Base-by-base conservation (phyloP, 768 basidiomycete genomes). In the Serpula lacrymans region DNA sequence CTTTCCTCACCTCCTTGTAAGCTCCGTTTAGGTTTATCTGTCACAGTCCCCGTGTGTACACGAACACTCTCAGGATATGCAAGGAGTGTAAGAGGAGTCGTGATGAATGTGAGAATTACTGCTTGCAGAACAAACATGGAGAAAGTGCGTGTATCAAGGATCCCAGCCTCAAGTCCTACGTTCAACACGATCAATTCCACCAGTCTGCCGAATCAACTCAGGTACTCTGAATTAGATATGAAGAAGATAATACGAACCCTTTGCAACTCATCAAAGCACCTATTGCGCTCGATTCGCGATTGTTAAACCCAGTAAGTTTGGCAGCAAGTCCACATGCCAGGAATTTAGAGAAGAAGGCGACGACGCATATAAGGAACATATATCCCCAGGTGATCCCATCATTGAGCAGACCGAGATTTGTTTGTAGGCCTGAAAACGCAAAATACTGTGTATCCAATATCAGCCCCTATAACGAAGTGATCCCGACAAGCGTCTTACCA, bases 161-260 rank as follows among this genome's bases (percentile, higher is more conserved):
- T 80, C 10, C 64, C 63, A 3, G 88, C 88, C 45, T 70, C 60
- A 6, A 88, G 70, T 36, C 92, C 92, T 47, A 94, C 81, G 55
- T 96, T 96, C 54, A 94, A 77, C 6, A 93, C 91, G 48, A 96
- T 93, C 21, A 94, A 78, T 58, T 94, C 91, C 18, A 93, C 89
- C 16, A 82, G 67, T 24, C 80, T 82, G 43, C 18, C 20, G 12
- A 39, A 26, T 36, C 25, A n/a, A n/a, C n/a, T n/a, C n/a, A n/a
- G n/a, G n/a, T 23, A 17, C 7, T 36, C 8, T 17, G 42, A 27
- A 26, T 42, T 12, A 42, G 35, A 24, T 25, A 45, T 12, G 24
- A 1, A 23, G 0, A 20, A 33, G 39, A 25, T 7, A 75, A 34
- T 43, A 84, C 84, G n/a, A n/a, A n/a, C n/a, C 88, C 89, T 65